Conservation (phyloP, 2,329 filamentous ascomycete genomes). For the Arthrocladium fulminans region DNA sequence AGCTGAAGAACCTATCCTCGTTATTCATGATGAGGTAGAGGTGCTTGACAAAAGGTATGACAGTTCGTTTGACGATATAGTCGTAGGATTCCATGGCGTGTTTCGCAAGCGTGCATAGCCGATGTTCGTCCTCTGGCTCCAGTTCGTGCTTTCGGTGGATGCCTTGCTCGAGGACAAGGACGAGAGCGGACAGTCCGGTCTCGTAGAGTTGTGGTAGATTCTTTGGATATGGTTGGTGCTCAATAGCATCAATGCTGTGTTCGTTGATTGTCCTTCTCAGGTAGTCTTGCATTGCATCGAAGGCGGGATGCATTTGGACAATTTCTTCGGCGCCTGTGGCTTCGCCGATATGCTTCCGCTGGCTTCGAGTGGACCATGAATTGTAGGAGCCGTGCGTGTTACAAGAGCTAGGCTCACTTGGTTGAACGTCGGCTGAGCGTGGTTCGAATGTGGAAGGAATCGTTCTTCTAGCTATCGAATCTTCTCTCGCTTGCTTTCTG, state of each 20-base stretch:
- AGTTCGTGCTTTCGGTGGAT: constrained; percentile 10
- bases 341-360: too few relatives aligned
- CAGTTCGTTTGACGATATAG: constrained; percentile 14
- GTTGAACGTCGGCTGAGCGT: too few relatives aligned
- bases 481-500: not conserved
- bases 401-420: too few relatives aligned
- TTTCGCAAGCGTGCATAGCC: constrained; percentile 14
- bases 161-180: constrained; percentile 11
- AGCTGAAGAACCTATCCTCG: constrained; percentile 17
- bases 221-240: constrained; percentile 13
- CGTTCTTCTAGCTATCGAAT: too few relatives aligned
- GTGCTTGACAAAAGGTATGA: constrained; percentile 16
- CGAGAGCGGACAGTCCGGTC: constrained; percentile 16
- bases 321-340: too few relatives aligned
- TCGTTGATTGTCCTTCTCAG: not conserved
- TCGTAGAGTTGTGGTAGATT: constrained; percentile 16
- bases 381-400: too few relatives aligned
- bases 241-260: constrained; percentile 13
- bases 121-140: constrained; percentile 16
- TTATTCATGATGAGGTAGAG: constrained; percentile 19
- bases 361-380: too few relatives aligned
- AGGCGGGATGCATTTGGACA: too few relatives aligned
- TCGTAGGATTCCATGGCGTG: constrained; percentile 15
- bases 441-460: too few relatives aligned
- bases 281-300: not conserved